Evolutionary conservation across 495 filamentous ascomycete genomes (phyloP).

Genomic region (Thermothielavioides terrestris): DNA sequence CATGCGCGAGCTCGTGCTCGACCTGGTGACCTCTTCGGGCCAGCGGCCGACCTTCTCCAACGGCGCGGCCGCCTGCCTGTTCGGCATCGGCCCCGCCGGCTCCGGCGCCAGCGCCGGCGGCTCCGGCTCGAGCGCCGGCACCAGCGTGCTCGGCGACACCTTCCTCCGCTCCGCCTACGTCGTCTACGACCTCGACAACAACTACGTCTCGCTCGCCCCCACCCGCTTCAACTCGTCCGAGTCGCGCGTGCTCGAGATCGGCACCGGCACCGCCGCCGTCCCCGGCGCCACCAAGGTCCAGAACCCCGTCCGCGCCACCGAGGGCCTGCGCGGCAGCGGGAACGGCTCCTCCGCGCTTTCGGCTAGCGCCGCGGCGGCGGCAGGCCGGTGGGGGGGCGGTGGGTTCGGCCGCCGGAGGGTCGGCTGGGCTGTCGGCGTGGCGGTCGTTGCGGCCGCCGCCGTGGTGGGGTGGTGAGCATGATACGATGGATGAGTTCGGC

Average conservation of each 20-base stretch:
- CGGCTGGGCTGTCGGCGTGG: too few relatives aligned
- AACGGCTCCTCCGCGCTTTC: too few relatives aligned
- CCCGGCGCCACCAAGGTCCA: slow-evolving; percentile 62
- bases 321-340: slow-evolving; percentile 26
- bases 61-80: slow-evolving; percentile 55
- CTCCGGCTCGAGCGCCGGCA: too few relatives aligned
- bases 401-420: too few relatives aligned
- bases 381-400: neutral
- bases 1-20: slow-evolving; percentile 70
- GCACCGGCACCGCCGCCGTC: slow-evolving; percentile 50
- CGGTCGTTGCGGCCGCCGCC: too few relatives aligned
- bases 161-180: slow-evolving; percentile 89
- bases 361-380: neutral
- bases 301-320: slow-evolving; percentile 52
- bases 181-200: slow-evolving; percentile 82
- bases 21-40: slow-evolving; percentile 43
- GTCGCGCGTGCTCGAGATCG: slow-evolving; percentile 63
- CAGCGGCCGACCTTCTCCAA: slow-evolving; percentile 49
- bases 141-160: slow-evolving; percentile 77
- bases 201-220: slow-evolving; percentile 79
- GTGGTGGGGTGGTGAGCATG: too few relatives aligned
- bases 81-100: slow-evolving; percentile 67
- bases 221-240: slow-evolving; percentile 70
- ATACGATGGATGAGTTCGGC: too few relatives aligned
- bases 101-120: slow-evolving; percentile 63